Evolutionary conservation across 139 green algal genomes (phyloP), one percentile per base, ranked within the genome.

Genomic region (Coccomyxa sp.): DNA sequence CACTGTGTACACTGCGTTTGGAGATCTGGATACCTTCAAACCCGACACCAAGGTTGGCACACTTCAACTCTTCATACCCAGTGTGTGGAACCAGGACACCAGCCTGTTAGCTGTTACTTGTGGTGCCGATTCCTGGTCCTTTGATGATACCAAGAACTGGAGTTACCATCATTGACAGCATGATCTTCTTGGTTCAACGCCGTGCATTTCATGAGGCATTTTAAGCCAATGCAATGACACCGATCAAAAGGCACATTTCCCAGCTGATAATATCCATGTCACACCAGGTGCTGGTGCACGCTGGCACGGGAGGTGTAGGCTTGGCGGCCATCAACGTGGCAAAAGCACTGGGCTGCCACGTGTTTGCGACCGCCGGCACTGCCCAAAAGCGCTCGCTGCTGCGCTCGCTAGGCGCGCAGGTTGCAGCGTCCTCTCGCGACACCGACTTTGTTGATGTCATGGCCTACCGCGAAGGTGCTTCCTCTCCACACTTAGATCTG

Each of bases 281-380:
- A 51, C 63, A 71, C 18, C 60, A 81, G 45, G 91, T 90, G 79
- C 82, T 93, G 45, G 86, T 93, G 80, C 90, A 93, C 28, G 88
- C 87, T 10, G 90, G 82, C 16, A 85, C 90, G 0, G 90, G 90
- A 4, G 90, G 90, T 18, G 90, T 93, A 16, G 90, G 94, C 28
- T 82, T 97, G 60, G 92, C 94, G 23, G 93, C 92, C 1, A 58
- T 92, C 14, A 91, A 97, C 63, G 76, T 91, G 27, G 87, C 87
- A 9, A 17, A 77, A 10, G 81, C 87, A 1, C 76, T 87, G 10
- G 88, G 91, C 11, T 89, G 84, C 7, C 17, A 31, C 0, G 85
- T 91, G 9, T 76, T 95, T 28, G 91, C 88, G 25, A 97, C 93
- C 10, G 95, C 93, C 13, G 95, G 95, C 74, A 86, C 87, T 79